phyloP scores from a whole-genome alignment of 2,329 filamentous ascomycete species.

The Thermothelomyces thermophilus region DNA sequence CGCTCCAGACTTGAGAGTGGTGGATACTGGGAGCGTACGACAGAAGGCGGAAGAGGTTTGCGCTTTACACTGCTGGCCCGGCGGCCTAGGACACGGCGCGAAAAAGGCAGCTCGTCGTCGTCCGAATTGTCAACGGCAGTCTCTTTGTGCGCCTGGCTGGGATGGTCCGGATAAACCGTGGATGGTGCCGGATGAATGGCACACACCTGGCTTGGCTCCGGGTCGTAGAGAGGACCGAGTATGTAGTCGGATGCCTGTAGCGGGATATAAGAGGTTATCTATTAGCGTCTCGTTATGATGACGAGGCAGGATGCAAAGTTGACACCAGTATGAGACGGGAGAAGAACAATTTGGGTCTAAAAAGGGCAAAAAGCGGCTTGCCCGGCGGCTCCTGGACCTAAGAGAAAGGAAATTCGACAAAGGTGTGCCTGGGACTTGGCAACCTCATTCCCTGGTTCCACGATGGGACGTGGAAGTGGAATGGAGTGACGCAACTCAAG shows the following conservation, averaged over 20 bases:
- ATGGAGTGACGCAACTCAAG: slow-evolving; percentile 16
- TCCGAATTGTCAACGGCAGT: slow-evolving; percentile 11
- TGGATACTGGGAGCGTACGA: slow-evolving; percentile 9
- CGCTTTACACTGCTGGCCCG: slow-evolving; percentile 20
- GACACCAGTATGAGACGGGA: too few relatives aligned
- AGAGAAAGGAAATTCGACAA: too few relatives aligned
- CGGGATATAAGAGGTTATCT: not conserved
- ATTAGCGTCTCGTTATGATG: not conserved
- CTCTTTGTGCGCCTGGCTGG: not conserved
- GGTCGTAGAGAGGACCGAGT: slow-evolving; percentile 61
- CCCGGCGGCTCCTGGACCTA: too few relatives aligned
- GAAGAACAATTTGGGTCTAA: too few relatives aligned
- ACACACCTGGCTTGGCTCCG: slow-evolving; percentile 61
- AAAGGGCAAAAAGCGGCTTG: too few relatives aligned
- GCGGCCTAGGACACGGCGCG: slow-evolving; percentile 18
- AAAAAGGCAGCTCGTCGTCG: slow-evolving; percentile 15
- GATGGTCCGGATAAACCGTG: slow-evolving; percentile 31
- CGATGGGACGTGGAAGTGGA: not conserved
- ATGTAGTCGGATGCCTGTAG: slow-evolving; percentile 58
- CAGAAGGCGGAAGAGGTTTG: slow-evolving; percentile 13
- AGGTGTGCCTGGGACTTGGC: slow-evolving; percentile 11
- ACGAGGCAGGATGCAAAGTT: too few relatives aligned
- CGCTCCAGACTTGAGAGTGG: slow-evolving; percentile 19
- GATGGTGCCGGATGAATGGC: slow-evolving; percentile 45
- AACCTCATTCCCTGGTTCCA: not conserved